A percentile compares a stretch with the other conserved stretches of the same genome.
phyloP scores from a whole-genome alignment of 1,284 basidiomycete genomes.

The Sanguinoderma infundibulare region DNA sequence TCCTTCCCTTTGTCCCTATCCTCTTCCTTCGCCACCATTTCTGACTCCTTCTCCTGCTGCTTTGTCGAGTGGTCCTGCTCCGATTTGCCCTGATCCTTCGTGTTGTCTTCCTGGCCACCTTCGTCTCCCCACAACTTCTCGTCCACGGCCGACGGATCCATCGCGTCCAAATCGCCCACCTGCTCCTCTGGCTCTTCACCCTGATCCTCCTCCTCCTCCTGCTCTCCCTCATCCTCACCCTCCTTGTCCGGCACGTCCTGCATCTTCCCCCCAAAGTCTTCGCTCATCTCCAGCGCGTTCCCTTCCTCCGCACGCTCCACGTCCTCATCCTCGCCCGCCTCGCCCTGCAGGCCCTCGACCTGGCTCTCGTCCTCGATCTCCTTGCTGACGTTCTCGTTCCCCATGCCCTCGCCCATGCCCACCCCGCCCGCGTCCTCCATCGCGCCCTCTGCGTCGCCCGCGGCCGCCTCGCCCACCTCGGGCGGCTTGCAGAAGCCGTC shows the following conservation, averaged over 20 bases:
- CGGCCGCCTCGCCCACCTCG: slow-evolving; percentile 57
- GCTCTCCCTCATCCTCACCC: slow-evolving; percentile 54
- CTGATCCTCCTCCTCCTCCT: slow-evolving; percentile 59
- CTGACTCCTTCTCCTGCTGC: slow-evolving; percentile 54
- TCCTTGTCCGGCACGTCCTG: slow-evolving; percentile 78
- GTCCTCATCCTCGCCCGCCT: slow-evolving; percentile 62
- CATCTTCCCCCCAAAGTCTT: slow-evolving; percentile 82
- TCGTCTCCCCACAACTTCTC: slow-evolving; percentile 98
- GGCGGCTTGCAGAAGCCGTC: slow-evolving; percentile 94
- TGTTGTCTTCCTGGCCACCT: slow-evolving; percentile 50
- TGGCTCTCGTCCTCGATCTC: slow-evolving; percentile 96
- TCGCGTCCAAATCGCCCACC: slow-evolving; percentile 82
- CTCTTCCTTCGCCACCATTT: slow-evolving; percentile 82
- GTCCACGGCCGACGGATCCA: slow-evolving; percentile 89
- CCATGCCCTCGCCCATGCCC: slow-evolving; percentile 87
- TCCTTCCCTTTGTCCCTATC: slow-evolving; percentile 40
- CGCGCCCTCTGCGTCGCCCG: slow-evolving; percentile 49
- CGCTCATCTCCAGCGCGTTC: slow-evolving; percentile 76
- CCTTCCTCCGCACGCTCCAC: slow-evolving; percentile 63
- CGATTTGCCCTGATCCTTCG: slow-evolving; percentile 56
- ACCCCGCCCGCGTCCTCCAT: slow-evolving; percentile 72
- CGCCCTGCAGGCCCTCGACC: slow-evolving; percentile 90
- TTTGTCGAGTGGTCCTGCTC: slow-evolving; percentile 58
- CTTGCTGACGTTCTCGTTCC: slow-evolving; percentile 87
- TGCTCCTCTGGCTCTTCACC: slow-evolving; percentile 79